Base-by-base conservation (phyloP, 2,329 filamentous ascomycete species). In the Ceratocystis destructans region DNA sequence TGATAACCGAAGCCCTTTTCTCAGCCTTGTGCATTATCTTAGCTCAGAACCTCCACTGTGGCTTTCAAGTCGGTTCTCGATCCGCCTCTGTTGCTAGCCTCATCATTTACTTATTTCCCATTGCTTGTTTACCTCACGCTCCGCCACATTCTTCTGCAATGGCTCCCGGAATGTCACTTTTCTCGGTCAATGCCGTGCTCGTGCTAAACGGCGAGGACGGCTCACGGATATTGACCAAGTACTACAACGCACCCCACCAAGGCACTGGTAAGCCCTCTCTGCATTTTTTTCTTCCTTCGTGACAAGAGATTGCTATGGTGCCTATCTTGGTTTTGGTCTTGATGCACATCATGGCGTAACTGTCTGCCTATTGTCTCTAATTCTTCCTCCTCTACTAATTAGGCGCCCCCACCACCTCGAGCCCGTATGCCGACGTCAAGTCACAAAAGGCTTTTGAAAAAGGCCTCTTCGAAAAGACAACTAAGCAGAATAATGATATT, bases 361-460 rank as follows among this genome's bases (percentile, higher is more conserved):
- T 12, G 31, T 31, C 20, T 28, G 17, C 48, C 48, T 25, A 41
- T 41, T 15, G 12, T 41, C 48, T 22, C 48, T 53, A 12, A 10
- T 12, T 25, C 48, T 10, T 25, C 22, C 50, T 28, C 22, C 37
- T 17, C 50, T 46, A 17, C 48, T 61, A 22, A 20, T 3, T 15
- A 69, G 68, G 66, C 67, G 62, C 66, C 61, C 67, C 67, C 53
- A 64, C 66, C 61, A 67, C 82, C 64, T 78, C 77, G 71, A 90
- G 88, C 74, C 90, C 92, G 25, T 97, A 96, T 77, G 81, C 89
- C 68, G 90, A 90, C 67, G 78, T 94, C 66, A 96, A 96, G 80
- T 86, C 95, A 72, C 94, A 99, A 78, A 96, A 95, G 77, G 83
- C 89, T 1, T 99, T 99, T 73, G 94, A 99, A 77, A 96, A 96